These are phyloP conservation scores for Adansonia grandidieri DNA, from an alignment of 441 rosid genomes.

Conservation along the genomic window DNA sequence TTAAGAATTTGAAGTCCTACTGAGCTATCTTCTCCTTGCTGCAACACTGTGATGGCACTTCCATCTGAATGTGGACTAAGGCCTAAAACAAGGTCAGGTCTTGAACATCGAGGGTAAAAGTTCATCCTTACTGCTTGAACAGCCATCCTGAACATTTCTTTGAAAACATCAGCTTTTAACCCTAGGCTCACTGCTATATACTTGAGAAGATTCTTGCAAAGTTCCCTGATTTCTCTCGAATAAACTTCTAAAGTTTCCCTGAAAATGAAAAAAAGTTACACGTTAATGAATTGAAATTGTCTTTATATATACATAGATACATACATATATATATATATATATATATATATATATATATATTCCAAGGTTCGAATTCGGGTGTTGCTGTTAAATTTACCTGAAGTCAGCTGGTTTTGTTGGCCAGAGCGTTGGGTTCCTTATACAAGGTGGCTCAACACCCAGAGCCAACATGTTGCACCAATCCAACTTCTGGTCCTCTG, in stretches of 20 bases:
- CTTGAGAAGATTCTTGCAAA: constrained; percentile 60
- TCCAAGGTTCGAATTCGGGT: background rate
- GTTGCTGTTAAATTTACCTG: constrained; percentile 40
- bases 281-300: background rate
- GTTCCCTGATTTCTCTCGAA: constrained; percentile 59
- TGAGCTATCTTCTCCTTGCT: constrained; percentile 66
- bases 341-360: too few relatives aligned
- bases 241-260: constrained; percentile 70
- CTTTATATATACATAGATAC: too few relatives aligned
- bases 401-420: constrained; percentile 67
- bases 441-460: constrained; percentile 57
- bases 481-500: constrained; percentile 72
- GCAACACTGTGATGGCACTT: constrained; percentile 91
- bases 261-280: constrained; percentile 9
- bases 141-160: constrained; percentile 70
- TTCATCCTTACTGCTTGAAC: constrained; percentile 96
- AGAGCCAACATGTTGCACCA: constrained; percentile 90
- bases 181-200: constrained; percentile 62
- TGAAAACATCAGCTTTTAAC: constrained; percentile 55
- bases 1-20: constrained; percentile 87
- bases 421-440: constrained; percentile 76
- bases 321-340: too few relatives aligned
- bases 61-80: constrained; percentile 97
- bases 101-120: constrained; percentile 88
- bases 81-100: constrained; percentile 95